Evolutionary conservation across 768 basidiomycete genomes (phyloP).

Genomic region (Trametes elegans): DNA sequence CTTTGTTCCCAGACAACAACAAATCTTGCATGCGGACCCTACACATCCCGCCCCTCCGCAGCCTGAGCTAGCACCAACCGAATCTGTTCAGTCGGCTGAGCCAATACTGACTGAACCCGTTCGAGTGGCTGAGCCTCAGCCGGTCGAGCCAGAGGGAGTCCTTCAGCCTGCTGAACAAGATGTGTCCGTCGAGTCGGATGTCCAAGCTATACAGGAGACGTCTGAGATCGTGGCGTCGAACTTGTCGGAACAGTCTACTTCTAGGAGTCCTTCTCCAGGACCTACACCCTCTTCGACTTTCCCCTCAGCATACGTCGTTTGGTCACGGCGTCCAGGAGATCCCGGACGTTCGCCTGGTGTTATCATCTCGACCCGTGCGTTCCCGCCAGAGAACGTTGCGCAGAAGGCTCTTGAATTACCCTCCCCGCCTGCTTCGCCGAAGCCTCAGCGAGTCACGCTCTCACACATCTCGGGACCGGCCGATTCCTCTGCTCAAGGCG

Average conservation of each 20-base stretch:
- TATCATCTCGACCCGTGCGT: constrained; percentile 64
- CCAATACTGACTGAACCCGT: too few relatives aligned
- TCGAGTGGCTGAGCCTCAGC: too few relatives aligned
- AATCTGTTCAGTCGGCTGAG: neutral
- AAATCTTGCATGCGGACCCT: neutral
- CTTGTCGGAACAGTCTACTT: constrained; percentile 4
- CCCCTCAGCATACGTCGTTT: constrained; percentile 53
- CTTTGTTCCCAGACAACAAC: neutral
- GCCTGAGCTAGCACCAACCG: neutral
- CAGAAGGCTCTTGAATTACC: constrained; percentile 50
- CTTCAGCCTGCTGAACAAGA: too few relatives aligned
- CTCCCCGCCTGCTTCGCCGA: constrained; percentile 42
- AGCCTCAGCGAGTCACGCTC: constrained; percentile 10
- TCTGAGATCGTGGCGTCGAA: neutral
- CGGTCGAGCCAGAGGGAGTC: neutral
- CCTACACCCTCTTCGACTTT: constrained; percentile 10
- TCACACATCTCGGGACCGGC: neutral
- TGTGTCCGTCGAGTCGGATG: neutral
- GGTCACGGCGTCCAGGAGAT: constrained; percentile 68
- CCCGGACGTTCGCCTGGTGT: constrained; percentile 65
- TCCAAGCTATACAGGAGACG: neutral
- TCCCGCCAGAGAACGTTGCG: constrained; percentile 59
- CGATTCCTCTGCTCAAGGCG: neutral
- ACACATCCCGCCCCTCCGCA: neutral
- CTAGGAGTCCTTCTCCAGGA: constrained; percentile 9